Base-by-base conservation (phyloP, 768 basidiomycete genomes). In the Leccinum barrowsii region DNA sequence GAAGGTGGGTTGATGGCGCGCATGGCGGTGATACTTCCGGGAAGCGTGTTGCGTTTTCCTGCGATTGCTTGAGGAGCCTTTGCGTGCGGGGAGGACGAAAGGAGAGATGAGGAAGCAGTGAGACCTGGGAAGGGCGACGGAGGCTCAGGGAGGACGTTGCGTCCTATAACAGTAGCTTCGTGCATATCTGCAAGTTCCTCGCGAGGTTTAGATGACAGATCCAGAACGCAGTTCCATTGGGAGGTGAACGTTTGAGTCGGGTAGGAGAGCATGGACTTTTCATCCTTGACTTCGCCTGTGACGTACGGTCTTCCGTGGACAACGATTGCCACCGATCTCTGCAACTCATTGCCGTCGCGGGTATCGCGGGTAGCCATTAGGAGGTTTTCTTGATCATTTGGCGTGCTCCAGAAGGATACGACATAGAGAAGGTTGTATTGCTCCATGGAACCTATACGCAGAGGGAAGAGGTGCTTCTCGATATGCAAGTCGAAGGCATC, bases 391-490 rank as follows among this genome's bases (percentile, higher is more conserved):
- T 74, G 74, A 22, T 86, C 82, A 61, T 85, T 80, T 5, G 87
- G 84, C 7, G 85, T 79, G 22, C 79, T 81, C 63, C 90, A 76
- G 68, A 94, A 91, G 11, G 86, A 84, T n/a, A 97, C 91, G 1
- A 89, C 88, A 63, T 95, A 95, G 15, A 97, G 81, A 26, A 97
- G 78, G 67, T 95, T 96, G 67, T 85, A 90, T 72, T 96, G 94
- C 40, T 92, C 92, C 66, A 80, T 76, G 2, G 86, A 78, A 1
- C 81, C 80, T n/a, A 96, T 78, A 11, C 67, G 77, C 19, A 94
- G 76, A 8, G 93, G 94, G 69, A 94, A 94, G 4, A 83, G 75
- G 17, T 65, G 70, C 26, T 78, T 74, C 52, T 76, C 76, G 5
- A 69, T 72, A 22, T 73, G 69, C 44, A 68, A 65, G 61, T 66